Conservation (phyloP, 495 filamentous ascomycete species). For the Podospora bellae-mahoneyi region DNA sequence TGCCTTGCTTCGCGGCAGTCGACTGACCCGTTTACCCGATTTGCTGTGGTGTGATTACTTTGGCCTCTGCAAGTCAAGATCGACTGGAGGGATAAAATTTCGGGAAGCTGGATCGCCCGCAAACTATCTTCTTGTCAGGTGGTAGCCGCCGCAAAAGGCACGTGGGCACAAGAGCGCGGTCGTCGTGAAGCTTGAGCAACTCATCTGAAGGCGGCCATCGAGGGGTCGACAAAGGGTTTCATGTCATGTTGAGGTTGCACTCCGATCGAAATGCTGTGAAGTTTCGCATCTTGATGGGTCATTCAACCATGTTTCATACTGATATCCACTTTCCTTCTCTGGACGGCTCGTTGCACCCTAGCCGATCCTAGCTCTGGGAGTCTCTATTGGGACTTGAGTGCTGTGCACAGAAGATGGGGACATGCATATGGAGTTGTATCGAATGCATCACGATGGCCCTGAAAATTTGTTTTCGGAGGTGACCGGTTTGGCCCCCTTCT, state of each 20-base stretch:
- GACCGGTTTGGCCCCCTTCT: neutral
- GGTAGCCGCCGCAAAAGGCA: constrained; percentile 1
- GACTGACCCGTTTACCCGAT: no score
- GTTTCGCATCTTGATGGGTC: constrained; percentile 20
- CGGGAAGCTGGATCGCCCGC: constrained; percentile 1
- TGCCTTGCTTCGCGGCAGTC: no score
- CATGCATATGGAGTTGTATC: neutral
- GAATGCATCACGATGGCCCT: neutral
- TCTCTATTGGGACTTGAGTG: constrained; percentile 2
- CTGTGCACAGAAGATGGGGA: neutral
- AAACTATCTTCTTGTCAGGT: constrained; percentile 4
- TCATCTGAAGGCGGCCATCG: constrained; percentile 11
- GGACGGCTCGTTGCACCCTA: neutral
- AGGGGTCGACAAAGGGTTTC: constrained; percentile 13
- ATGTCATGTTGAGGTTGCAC: constrained; percentile 10
- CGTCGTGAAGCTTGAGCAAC: neutral
- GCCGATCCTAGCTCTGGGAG: constrained; percentile 13
- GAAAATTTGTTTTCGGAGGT: constrained; percentile 8
- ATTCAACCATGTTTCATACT: constrained; percentile 21
- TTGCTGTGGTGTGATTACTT: neutral
- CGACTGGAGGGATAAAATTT: neutral
- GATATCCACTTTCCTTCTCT: constrained; percentile 15
- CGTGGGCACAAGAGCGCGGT: neutral
- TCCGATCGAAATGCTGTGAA: constrained; percentile 13
- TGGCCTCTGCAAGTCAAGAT: neutral